A percentile compares a stretch with the other conserved stretches of the same genome.
Conservation (phyloP, 2,329 filamentous ascomycete genomes). For the Botrytis tulipae region DNA sequence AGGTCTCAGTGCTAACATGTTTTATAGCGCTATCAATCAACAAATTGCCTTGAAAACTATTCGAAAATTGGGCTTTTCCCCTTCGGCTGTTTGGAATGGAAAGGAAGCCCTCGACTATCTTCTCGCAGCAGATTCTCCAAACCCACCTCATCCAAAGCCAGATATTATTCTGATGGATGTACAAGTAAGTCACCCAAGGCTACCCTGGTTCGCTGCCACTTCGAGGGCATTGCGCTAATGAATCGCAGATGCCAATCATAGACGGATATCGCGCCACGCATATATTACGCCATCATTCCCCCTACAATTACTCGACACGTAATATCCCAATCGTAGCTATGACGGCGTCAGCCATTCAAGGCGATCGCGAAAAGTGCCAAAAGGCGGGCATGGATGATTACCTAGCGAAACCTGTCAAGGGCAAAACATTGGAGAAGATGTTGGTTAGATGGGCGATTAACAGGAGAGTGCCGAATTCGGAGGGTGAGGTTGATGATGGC, state of each 20-base stretch:
- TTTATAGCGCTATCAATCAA: constrained; percentile 60
- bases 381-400: constrained; percentile 76
- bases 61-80: constrained; percentile 68
- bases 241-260: constrained; percentile 60
- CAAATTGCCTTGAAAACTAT: constrained; percentile 76
- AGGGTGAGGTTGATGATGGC: constrained; percentile 21
- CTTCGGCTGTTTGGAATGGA: constrained; percentile 72
- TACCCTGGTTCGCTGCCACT: neutral
- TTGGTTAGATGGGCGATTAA: constrained; percentile 64
- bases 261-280: constrained; percentile 79
- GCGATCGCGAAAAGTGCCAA: constrained; percentile 71
- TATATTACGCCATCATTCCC: constrained; percentile 64
- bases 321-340: constrained; percentile 76
- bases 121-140: constrained; percentile 47
- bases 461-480: constrained; percentile 39
- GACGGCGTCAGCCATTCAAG: constrained; percentile 76
- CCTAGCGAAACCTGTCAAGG: constrained; percentile 70
- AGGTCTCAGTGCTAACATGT: constrained; percentile 11
- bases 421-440: constrained; percentile 66
- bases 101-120: constrained; percentile 77
- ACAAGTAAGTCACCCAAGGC: constrained; percentile 41
- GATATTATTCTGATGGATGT: constrained; percentile 79
- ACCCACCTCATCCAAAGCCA: constrained; percentile 45
- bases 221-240: neutral
- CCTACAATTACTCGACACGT: constrained; percentile 58